Evolutionary conservation across 345 rosid species (phyloP).

Genomic region (Trapa bicornis): DNA sequence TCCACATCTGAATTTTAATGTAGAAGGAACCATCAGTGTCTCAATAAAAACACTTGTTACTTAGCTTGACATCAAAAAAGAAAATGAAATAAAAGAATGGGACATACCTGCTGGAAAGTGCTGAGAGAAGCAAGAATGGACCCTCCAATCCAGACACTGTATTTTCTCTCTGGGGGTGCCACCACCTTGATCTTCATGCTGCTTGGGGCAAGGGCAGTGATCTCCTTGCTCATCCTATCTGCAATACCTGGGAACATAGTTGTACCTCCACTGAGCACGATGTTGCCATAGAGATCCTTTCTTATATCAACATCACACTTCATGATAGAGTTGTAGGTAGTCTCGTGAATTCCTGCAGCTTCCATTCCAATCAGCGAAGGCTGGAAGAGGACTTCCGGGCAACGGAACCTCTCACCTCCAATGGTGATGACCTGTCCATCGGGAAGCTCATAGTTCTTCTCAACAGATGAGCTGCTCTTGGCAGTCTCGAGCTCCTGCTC

Average conservation of each 20-base stretch:
- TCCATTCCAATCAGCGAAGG: slow-evolving; percentile 34
- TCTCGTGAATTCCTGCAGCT: slow-evolving; percentile 35
- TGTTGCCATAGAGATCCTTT: slow-evolving; percentile 32
- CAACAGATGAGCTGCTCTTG: slow-evolving; percentile 31
- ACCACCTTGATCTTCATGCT: slow-evolving; percentile 39
- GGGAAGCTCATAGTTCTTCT: slow-evolving; percentile 34
- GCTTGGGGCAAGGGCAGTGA: slow-evolving; percentile 37
- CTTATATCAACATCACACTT: slow-evolving; percentile 36
- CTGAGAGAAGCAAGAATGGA: too few relatives aligned
- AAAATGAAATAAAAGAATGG: too few relatives aligned
- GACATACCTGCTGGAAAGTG: too few relatives aligned
- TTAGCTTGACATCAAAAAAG: too few relatives aligned
- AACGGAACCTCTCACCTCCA: slow-evolving; percentile 34
- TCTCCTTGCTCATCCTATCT: slow-evolving; percentile 35
- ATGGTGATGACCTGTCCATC: slow-evolving; percentile 35
- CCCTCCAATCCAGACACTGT: slow-evolving; percentile 39
- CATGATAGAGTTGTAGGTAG: slow-evolving; percentile 33
- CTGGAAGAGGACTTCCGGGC: slow-evolving; percentile 35
- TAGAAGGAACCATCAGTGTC: too few relatives aligned
- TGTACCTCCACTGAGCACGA: slow-evolving; percentile 35
- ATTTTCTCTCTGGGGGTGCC: slow-evolving; percentile 34
- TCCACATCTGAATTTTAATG: too few relatives aligned
- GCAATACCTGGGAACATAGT: slow-evolving; percentile 37
- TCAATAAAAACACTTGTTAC: too few relatives aligned
- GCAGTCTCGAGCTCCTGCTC: slow-evolving; percentile 32